Conservation (phyloP, 2,329 filamentous ascomycete genomes). For the Fusarium mexicanum region DNA sequence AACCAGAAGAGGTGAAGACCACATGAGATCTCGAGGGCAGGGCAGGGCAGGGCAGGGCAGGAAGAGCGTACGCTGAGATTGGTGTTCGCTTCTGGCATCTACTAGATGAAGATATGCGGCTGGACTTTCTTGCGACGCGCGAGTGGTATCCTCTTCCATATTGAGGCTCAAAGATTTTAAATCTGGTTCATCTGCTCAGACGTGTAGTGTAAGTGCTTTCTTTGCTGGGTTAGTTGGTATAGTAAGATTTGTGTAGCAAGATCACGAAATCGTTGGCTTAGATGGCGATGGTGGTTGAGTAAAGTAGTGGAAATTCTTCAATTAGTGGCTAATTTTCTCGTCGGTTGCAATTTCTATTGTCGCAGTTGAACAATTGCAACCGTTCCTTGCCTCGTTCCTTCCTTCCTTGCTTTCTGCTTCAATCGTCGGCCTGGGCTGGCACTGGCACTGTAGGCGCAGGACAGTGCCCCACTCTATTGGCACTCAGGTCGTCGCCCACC, state of each 20-base stretch:
- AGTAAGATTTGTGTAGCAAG: conserved; percentile 6
- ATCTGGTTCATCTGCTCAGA: conserved; percentile 7
- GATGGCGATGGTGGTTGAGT: not conserved
- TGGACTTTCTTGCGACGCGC: conserved; percentile 26
- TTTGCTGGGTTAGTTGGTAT: not conserved
- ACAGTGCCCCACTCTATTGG: not conserved
- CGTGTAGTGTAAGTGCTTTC: conserved; percentile 33
- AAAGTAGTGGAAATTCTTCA: not conserved
- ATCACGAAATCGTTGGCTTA: not conserved
- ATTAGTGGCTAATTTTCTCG: not conserved
- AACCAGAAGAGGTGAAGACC: conserved; percentile 11
- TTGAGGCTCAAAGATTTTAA: not conserved
- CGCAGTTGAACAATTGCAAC: conserved; percentile 2
- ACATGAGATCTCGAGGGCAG: conserved; percentile 1
- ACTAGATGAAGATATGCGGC: conserved; percentile 41
- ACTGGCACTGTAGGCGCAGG: not conserved
- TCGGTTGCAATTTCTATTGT: conserved; percentile 4
- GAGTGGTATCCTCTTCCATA: conserved; percentile 31
- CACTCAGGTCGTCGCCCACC: conserved; percentile 1
- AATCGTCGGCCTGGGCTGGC: not conserved
- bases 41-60: conserved; percentile 3
- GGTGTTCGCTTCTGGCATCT: conserved; percentile 37
- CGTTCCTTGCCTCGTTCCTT: conserved; percentile 11
- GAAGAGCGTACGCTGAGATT: conserved; percentile 40
- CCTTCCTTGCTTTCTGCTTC: not conserved